Evolutionary conservation across 2,329 filamentous ascomycete genomes (phyloP).

Genomic region (Paecilomyces variotii): DNA sequence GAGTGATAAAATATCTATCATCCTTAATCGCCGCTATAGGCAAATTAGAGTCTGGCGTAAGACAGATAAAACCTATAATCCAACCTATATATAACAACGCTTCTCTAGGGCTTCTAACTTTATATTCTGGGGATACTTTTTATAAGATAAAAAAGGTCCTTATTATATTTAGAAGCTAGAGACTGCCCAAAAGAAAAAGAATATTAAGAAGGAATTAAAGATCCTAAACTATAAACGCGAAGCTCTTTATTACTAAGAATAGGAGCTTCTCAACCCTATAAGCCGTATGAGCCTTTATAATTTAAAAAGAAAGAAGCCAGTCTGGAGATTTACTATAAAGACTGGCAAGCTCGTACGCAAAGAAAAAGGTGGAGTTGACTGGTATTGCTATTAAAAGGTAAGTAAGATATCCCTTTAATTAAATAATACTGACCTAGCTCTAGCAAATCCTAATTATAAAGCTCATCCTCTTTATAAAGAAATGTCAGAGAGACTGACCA

Average conservation of each 20-base stretch:
- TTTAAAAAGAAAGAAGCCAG: constrained; percentile 3
- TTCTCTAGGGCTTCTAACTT: constrained; percentile 11
- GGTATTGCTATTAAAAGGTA: background rate
- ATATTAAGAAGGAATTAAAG: constrained; percentile 9
- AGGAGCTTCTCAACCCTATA: constrained; percentile 9
- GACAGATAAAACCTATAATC: constrained; percentile 4
- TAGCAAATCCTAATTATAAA: background rate
- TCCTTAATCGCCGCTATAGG: too few species aligned
- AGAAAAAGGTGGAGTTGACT: background rate
- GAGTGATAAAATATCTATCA: too few species aligned
- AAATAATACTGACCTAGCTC: background rate
- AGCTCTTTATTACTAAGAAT: constrained; percentile 6
- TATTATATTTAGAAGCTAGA: constrained; percentile 15
- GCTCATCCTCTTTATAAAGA: background rate
- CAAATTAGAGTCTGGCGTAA: constrained; percentile 5
- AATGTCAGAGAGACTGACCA: background rate
- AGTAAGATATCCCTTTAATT: background rate
- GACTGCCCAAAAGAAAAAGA: constrained; percentile 11
- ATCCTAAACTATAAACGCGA: constrained; percentile 11
- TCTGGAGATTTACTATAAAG: constrained; percentile 9
- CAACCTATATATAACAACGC: constrained; percentile 6
- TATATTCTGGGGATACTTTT: constrained; percentile 10
- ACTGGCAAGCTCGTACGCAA: background rate
- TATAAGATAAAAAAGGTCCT: constrained; percentile 20
- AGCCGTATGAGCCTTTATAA: constrained; percentile 7